phyloP scores from a whole-genome alignment of 1,139 yeast species.

The Yamadazyma spencermartinsiae region DNA sequence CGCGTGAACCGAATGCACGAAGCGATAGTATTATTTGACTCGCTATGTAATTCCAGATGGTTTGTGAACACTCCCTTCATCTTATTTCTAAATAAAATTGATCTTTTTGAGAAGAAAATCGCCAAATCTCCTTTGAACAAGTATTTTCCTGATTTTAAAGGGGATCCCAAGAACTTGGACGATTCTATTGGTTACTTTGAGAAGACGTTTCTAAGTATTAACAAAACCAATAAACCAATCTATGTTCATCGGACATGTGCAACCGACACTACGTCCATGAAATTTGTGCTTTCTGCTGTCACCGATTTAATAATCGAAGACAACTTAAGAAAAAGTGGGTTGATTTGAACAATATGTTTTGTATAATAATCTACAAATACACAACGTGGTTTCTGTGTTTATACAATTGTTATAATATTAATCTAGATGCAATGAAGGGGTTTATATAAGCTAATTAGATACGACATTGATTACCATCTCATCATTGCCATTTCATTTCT shows the following conservation, averaged over 20 bases:
- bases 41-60: constrained; percentile 85
- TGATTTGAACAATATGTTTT: constrained; percentile 41
- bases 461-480: constrained; percentile 52
- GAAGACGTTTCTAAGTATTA: constrained; percentile 58
- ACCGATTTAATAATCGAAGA: constrained; percentile 88
- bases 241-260: constrained; percentile 96
- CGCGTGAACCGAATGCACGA: constrained; percentile 90
- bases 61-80: constrained; percentile 85
- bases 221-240: constrained; percentile 69
- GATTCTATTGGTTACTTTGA: constrained; percentile 71
- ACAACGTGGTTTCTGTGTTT: not conserved
- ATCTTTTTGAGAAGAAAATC: constrained; percentile 73
- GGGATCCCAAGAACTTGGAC: constrained; percentile 61
- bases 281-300: constrained; percentile 86
- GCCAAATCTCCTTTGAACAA: constrained; percentile 59
- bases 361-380: not conserved
- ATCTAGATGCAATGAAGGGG: constrained; percentile 7
- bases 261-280: constrained; percentile 86
- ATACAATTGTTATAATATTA: constrained; percentile 4
- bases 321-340: constrained; percentile 79
- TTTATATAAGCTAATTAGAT: constrained; percentile 2
- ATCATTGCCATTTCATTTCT: constrained; percentile 87
- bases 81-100: constrained; percentile 84
- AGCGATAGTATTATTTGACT: constrained; percentile 78
- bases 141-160: constrained; percentile 73